Conservation (phyloP, 441 rosid species). For the Biscutella laevigata region DNA sequence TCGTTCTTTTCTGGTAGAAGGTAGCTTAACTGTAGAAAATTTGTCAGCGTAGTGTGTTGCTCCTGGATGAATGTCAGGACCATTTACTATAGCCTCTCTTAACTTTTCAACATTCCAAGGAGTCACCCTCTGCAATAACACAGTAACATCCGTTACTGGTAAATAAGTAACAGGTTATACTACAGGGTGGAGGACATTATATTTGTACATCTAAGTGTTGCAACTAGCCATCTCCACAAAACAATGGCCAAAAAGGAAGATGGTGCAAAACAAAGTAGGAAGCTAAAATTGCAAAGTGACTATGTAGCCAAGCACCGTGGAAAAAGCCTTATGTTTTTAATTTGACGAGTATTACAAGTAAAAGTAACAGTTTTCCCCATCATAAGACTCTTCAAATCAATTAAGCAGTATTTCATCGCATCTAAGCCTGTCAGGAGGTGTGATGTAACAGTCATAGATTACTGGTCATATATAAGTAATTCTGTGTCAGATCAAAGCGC, state of each 20-base stretch:
- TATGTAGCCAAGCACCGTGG: not conserved
- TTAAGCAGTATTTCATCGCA: not conserved
- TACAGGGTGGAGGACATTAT: conserved; percentile 1
- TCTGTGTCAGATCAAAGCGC: conserved; percentile 1
- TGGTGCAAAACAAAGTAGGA: not conserved
- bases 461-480: conserved; percentile 1
- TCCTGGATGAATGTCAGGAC: conserved; percentile 84
- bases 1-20: conserved; percentile 45
- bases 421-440: not conserved
- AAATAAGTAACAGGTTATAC: conserved; percentile 1
- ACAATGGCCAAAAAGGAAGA: not conserved
- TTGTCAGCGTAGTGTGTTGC: conserved; percentile 86
- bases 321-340: not conserved
- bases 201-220: conserved; percentile 9
- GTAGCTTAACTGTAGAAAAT: conserved; percentile 44
- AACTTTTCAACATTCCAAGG: conserved; percentile 71
- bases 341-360: not conserved
- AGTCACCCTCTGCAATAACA: conserved; percentile 68
- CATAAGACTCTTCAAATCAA: not conserved
- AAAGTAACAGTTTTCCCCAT: not conserved
- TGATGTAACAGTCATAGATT: conserved; percentile 1
- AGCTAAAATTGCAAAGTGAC: not conserved
- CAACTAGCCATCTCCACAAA: conserved; percentile 8
- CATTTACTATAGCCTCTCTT: conserved; percentile 80
- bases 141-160: not conserved